Percentiles rank a stretch among this genome's conserved stretches.
These are phyloP conservation scores for Aspergillus panamensis DNA, from an alignment of 495 filamentous ascomycete genomes.

Conservation along the genomic window DNA sequence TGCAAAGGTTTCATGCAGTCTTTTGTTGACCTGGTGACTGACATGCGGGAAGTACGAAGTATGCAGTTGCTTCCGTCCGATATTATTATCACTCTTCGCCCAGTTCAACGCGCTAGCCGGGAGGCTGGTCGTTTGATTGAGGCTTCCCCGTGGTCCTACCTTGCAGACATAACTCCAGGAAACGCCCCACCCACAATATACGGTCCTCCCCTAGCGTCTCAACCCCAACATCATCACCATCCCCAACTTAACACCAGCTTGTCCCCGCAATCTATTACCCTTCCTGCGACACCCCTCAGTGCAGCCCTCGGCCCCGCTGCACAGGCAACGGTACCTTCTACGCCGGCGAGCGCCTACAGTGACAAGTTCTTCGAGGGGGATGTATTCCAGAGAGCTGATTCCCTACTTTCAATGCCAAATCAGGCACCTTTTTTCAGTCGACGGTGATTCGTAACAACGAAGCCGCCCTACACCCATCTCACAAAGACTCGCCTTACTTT, in stretches of 20 bases:
- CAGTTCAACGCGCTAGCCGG: slow-evolving; percentile 70
- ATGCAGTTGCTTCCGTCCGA: slow-evolving; percentile 63
- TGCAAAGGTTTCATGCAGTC: slow-evolving; percentile 74
- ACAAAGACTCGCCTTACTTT: background rate
- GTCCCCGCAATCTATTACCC: slow-evolving; percentile 40
- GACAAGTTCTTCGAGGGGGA: slow-evolving; percentile 64
- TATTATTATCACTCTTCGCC: slow-evolving; percentile 65
- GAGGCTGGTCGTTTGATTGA: slow-evolving; percentile 72
- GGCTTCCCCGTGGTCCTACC: slow-evolving; percentile 69
- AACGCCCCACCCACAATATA: slow-evolving; percentile 34
- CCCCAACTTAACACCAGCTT: slow-evolving; percentile 31
- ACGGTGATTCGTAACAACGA: slow-evolving; percentile 23
- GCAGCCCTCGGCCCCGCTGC: slow-evolving; percentile 85
- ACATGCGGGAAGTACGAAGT: slow-evolving; percentile 64
- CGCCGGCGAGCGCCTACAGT: slow-evolving; percentile 65
- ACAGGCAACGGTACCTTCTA: slow-evolving; percentile 82
- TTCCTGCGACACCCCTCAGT: slow-evolving; percentile 70
- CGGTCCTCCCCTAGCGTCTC: slow-evolving; percentile 37
- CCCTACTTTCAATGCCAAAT: slow-evolving; percentile 57
- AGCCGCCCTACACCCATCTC: background rate
- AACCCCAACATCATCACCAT: slow-evolving; percentile 37
- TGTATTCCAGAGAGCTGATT: slow-evolving; percentile 72
- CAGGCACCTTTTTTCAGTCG: slow-evolving; percentile 42
- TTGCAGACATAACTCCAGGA: slow-evolving; percentile 38
- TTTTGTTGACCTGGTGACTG: slow-evolving; percentile 68